phyloP scores from a whole-genome alignment of 1,139 yeast species.

The Yamadazyma songkhlaensis region DNA sequence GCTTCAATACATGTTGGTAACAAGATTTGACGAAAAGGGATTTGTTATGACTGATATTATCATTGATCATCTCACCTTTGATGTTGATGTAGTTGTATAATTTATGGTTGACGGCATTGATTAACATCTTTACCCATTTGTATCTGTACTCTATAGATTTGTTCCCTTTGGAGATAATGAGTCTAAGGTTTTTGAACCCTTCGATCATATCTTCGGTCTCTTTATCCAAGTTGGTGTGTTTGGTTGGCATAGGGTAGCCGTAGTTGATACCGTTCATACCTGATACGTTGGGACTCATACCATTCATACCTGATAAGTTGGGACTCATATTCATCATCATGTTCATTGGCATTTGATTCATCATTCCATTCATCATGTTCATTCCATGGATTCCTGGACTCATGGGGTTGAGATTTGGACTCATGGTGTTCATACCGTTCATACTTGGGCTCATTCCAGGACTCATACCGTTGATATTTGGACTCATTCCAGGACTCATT shows the following conservation, averaged over 20 bases:
- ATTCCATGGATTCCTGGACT: constrained; percentile 5
- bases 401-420: constrained; percentile 1
- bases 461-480: constrained; percentile 3
- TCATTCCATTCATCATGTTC: constrained; percentile 1
- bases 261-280: constrained; percentile 5
- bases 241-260: constrained; percentile 1
- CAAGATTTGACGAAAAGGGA: constrained; percentile 39
- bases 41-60: constrained; percentile 31
- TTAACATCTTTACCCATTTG: constrained; percentile 46
- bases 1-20: constrained; percentile 37
- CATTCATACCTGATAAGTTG: neutral
- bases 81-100: constrained; percentile 43
- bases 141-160: constrained; percentile 42
- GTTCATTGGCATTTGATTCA: constrained; percentile 6
- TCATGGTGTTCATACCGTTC: constrained; percentile 1
- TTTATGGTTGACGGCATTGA: constrained; percentile 39
- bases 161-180: constrained; percentile 41
- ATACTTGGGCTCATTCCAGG: constrained; percentile 2
- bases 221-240: constrained; percentile 4
- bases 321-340: neutral
- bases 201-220: constrained; percentile 30
- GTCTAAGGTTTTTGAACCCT: constrained; percentile 34
- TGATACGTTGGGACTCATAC: constrained; percentile 1
- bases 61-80: constrained; percentile 42
- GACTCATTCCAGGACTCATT: constrained; percentile 1